Conservation (phyloP, 768 basidiomycete species). For the Candolleomyces aberdarensis region DNA sequence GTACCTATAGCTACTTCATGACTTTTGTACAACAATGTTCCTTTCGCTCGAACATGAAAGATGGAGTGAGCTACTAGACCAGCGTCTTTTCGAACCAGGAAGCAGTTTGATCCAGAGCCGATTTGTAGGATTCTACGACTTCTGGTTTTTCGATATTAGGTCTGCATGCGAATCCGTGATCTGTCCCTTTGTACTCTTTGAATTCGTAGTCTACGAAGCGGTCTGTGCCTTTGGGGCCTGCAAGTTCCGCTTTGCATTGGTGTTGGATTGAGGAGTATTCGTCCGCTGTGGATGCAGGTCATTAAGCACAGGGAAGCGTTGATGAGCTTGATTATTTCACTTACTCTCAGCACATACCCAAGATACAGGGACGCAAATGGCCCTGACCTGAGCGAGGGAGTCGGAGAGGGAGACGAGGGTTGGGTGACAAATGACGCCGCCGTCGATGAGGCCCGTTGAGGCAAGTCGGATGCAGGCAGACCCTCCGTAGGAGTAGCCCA, state of each 20-base stretch:
- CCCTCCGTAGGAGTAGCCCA: slow-evolving; percentile 46
- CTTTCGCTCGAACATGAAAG: not conserved
- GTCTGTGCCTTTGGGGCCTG: not conserved
- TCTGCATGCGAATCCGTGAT: not conserved
- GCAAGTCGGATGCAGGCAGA: slow-evolving; percentile 34
- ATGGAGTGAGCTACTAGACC: not conserved
- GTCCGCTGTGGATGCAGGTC: not conserved
- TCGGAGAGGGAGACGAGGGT: slow-evolving; percentile 16
- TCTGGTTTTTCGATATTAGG: not conserved
- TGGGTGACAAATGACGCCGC: slow-evolving; percentile 42
- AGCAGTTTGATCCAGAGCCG: not conserved
- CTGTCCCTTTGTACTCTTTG: not conserved
- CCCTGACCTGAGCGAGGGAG: slow-evolving; percentile 28
- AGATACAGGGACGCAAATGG: slow-evolving; percentile 34
- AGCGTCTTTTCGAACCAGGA: not conserved
- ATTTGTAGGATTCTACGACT: not conserved
- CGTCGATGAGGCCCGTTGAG: slow-evolving; percentile 31
- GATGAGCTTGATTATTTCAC: not conserved
- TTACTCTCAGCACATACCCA: slow-evolving; percentile 43
- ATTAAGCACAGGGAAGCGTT: too few relatives aligned
- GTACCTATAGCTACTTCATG: too few relatives aligned
- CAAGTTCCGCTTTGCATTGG: not conserved
- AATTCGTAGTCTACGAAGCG: not conserved
- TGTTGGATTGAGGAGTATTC: not conserved
- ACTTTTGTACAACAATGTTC: not conserved